Conservation (phyloP, 2,329 filamentous ascomycete species). For the Phialophora macrospora region DNA sequence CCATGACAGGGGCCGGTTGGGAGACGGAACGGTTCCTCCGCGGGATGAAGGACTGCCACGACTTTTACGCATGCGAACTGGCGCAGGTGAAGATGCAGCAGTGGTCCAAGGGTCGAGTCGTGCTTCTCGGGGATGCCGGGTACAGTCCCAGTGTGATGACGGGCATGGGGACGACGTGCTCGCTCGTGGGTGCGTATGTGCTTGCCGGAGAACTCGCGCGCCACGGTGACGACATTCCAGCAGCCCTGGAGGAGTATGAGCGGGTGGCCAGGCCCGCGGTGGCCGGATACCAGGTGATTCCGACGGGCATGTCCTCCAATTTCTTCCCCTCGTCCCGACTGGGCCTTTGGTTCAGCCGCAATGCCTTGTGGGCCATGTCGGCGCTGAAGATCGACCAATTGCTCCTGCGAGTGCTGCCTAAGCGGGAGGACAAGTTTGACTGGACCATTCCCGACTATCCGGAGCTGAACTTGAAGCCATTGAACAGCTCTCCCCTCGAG, state of each 20-base stretch:
- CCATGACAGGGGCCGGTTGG: background rate
- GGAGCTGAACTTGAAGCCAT: background rate
- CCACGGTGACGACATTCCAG: background rate
- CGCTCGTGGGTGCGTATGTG: background rate
- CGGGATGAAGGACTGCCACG: background rate
- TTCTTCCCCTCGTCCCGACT: background rate
- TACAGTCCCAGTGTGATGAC: background rate
- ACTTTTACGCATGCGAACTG: background rate
- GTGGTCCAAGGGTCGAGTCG: background rate
- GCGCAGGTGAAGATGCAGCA: conserved; percentile 1
- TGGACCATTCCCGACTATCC: background rate
- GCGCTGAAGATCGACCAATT: background rate
- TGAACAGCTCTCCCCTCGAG: no score
- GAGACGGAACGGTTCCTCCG: background rate
- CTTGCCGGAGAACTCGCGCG: background rate
- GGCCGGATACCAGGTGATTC: background rate
- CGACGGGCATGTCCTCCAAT: background rate
- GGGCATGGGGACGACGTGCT: background rate
- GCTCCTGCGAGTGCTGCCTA: background rate
- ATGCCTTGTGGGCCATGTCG: background rate
- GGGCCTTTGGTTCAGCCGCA: background rate
- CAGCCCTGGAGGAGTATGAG: background rate
- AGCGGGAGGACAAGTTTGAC: background rate
- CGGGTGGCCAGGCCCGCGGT: background rate
- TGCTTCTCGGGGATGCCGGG: background rate